Percentiles rank a stretch among this genome's conserved stretches.
Evolutionary conservation across 2,329 filamentous ascomycete genomes (phyloP).

Genomic region (Fusarium neocosmosporiellum): DNA sequence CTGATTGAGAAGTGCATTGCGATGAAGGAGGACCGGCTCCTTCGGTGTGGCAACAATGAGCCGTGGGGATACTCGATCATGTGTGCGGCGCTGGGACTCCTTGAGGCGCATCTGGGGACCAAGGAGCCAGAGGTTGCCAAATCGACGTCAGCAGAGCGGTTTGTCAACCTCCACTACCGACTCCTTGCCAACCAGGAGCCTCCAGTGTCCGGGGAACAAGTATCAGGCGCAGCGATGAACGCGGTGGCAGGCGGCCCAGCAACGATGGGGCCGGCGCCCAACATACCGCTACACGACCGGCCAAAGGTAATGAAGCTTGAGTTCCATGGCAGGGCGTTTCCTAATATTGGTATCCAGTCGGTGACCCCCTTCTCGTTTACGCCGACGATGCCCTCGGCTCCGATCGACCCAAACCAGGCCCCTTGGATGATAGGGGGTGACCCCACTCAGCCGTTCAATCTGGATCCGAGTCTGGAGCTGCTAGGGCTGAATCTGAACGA

Average conservation of each 20-base stretch:
- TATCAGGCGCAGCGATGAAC: conserved; percentile 39
- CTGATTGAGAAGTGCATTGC: conserved; percentile 70
- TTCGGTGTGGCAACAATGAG: conserved; percentile 72
- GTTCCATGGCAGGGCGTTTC: conserved; percentile 37
- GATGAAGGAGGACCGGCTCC: conserved; percentile 70
- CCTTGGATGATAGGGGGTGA: conserved; percentile 50
- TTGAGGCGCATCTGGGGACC: conserved; percentile 68
- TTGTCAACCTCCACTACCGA: conserved; percentile 68
- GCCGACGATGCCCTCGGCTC: conserved; percentile 49
- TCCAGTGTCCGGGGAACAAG: conserved; percentile 49
- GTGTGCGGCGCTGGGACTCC: conserved; percentile 68
- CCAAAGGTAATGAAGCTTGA: conserved; percentile 52
- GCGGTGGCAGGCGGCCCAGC: conserved; percentile 30
- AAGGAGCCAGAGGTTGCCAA: conserved; percentile 69
- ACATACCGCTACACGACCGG: conserved; percentile 51
- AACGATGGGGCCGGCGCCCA: conserved; percentile 44
- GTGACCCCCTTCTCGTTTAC: conserved; percentile 56
- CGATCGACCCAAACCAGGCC: conserved; percentile 49
- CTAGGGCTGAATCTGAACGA: conserved; percentile 66
- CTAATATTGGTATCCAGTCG: conserved; percentile 52
- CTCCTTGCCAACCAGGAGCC: conserved; percentile 66
- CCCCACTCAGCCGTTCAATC: conserved; percentile 56
- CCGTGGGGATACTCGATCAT: conserved; percentile 74
- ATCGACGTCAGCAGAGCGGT: conserved; percentile 68
- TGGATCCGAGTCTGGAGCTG: conserved; percentile 65